These are phyloP conservation scores for Malassezia psittaci DNA, from an alignment of 1,284 basidiomycete genomes.

Conservation along the genomic window DNA sequence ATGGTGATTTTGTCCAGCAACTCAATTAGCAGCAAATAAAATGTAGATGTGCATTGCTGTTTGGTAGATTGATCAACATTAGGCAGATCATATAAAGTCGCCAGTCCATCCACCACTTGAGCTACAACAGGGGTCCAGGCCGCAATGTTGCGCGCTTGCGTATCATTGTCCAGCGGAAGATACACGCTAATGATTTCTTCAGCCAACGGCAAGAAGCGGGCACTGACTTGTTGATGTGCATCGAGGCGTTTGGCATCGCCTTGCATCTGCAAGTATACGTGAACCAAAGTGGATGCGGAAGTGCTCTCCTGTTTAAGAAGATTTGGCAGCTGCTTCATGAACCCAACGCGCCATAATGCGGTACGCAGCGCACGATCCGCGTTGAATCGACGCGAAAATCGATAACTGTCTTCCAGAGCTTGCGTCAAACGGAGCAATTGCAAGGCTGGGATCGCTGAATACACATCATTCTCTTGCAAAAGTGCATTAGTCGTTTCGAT, in stretches of 20 bases:
- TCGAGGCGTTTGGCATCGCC: constrained; percentile 79
- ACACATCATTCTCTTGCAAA: constrained; percentile 62
- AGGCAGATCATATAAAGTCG: constrained; percentile 7
- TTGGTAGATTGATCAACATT: constrained; percentile 13
- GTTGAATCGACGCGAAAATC: constrained; percentile 93
- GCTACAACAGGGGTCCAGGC: constrained; percentile 97
- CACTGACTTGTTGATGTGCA: constrained; percentile 69
- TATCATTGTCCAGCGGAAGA: constrained; percentile 76
- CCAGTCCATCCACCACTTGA: constrained; percentile 79
- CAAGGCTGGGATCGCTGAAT: constrained; percentile 83
- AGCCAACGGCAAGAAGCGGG: constrained; percentile 84
- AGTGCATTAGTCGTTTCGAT: constrained; percentile 97
- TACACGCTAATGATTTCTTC: constrained; percentile 83
- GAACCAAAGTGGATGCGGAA: constrained; percentile 87
- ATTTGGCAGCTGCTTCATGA: constrained; percentile 99
- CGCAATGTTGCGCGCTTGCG: constrained; percentile 84
- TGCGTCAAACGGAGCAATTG: constrained; percentile 86
- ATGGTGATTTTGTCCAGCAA: constrained; percentile 26
- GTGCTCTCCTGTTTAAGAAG: constrained; percentile 96
- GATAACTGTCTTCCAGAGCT: constrained; percentile 90
- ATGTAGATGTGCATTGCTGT: constrained; percentile 26
- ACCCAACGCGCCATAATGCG: constrained; percentile 98
- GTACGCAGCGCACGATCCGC: constrained; percentile 95
- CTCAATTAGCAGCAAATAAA: constrained; percentile 42
- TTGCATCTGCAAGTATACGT: constrained; percentile 86